Percentiles rank a stretch among this genome's conserved stretches.
These are phyloP conservation scores for Solanum tacnaense DNA, from an alignment of 257 asterid species.

Conservation along the genomic window DNA sequence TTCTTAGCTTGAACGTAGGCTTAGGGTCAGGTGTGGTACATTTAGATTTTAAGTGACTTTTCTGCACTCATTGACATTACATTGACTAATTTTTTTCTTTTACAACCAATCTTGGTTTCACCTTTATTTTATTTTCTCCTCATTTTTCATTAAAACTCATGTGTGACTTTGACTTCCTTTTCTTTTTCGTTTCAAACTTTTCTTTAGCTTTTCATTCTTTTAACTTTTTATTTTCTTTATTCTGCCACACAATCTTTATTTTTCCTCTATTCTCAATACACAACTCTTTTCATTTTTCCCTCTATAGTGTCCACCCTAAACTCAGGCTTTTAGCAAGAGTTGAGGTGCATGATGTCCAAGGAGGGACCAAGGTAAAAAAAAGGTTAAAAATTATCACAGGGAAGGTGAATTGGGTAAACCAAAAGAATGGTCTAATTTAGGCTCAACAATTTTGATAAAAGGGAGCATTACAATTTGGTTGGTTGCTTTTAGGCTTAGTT, in stretches of 20 bases:
- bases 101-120: not conserved
- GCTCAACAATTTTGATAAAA: not conserved
- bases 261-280: too few species aligned
- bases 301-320: too few species aligned
- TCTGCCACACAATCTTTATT: too few species aligned
- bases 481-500: not conserved
- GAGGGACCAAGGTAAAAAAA: too few species aligned
- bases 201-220: too few species aligned
- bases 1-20: too few species aligned
- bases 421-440: not conserved
- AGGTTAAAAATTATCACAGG: too few species aligned
- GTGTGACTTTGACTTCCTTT: not conserved
- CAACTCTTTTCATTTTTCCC: too few species aligned
- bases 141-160: not conserved
- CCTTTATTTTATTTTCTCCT: not conserved
- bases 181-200: not conserved
- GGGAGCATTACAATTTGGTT: not conserved
- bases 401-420: not conserved
- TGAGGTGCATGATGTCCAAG: too few species aligned
- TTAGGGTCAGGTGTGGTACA: not conserved
- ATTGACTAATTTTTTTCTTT: not conserved
- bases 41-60: not conserved
- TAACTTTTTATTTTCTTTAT: too few species aligned
- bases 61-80: not conserved
- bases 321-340: too few species aligned